phyloP scores from a whole-genome alignment of 257 asterid species.

The Penstemon barbatus region DNA sequence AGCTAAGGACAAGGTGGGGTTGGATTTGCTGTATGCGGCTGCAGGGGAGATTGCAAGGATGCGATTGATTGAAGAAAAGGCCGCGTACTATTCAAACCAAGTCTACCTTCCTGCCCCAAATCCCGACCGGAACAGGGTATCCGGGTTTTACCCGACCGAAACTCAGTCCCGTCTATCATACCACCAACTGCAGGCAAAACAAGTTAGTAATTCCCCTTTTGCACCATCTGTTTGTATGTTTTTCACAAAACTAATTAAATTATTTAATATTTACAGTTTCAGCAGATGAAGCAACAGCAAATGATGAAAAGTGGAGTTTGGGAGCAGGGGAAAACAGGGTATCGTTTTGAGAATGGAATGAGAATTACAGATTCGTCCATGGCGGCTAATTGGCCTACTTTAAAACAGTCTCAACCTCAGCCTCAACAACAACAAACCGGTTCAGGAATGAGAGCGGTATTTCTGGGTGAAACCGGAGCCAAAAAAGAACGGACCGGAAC shows the following conservation, averaged over 20 bases:
- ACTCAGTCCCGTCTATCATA: conserved; percentile 37
- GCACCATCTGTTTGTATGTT: too few relatives aligned
- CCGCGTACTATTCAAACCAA: conserved; percentile 35
- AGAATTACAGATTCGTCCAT: conserved; percentile 22
- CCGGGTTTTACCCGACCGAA: conserved; percentile 26
- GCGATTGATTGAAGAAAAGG: conserved; percentile 49
- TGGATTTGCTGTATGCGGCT: conserved; percentile 44
- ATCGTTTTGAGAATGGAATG: conserved; percentile 35
- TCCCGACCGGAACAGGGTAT: conserved; percentile 26
- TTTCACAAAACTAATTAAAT: background rate
- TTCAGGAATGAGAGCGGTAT: conserved; percentile 49
- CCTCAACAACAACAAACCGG: conserved; percentile 38
- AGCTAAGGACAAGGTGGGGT: conserved; percentile 20
- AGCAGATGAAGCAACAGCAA: conserved; percentile 38
- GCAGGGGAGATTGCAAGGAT: conserved; percentile 59
- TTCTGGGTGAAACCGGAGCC: conserved; percentile 39
- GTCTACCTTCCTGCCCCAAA: conserved; percentile 28
- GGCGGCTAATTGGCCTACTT: conserved; percentile 55
- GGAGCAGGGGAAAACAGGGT: conserved; percentile 32
- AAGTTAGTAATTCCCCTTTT: conserved; percentile 23
- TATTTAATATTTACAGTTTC: conserved; percentile 31
- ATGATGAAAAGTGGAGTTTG: conserved; percentile 35
- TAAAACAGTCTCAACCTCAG: conserved; percentile 43
- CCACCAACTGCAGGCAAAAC: conserved; percentile 51
- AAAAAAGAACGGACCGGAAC: conserved; percentile 71